Evolutionary conservation across 371 early-diverging fungal genomes (phyloP).

Genomic region (Nematocida parisii): DNA sequence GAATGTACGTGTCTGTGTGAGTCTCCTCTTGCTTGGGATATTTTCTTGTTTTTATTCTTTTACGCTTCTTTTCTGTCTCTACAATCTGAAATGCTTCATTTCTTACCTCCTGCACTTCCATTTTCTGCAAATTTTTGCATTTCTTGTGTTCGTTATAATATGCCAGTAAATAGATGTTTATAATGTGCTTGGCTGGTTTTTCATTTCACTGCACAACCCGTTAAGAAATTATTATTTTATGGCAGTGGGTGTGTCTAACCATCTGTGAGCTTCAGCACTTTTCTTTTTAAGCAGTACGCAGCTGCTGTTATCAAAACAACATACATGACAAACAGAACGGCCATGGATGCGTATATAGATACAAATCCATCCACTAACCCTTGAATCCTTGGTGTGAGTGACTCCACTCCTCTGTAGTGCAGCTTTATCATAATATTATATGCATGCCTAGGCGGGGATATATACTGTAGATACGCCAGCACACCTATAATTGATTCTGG

Average conservation of each 20-base stretch:
- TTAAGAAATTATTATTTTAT: background rate
- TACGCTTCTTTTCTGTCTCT: slow-evolving; percentile 13
- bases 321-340: slow-evolving; percentile 16
- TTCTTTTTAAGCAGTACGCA: slow-evolving; percentile 40
- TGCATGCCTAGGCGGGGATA: slow-evolving; percentile 60
- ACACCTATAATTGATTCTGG: slow-evolving; percentile 24
- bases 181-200: too few relatives aligned
- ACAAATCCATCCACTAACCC: slow-evolving; percentile 19
- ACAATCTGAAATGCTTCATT: slow-evolving; percentile 20
- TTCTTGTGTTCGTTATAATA: background rate
- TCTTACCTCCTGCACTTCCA: slow-evolving; percentile 45
- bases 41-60: slow-evolving; percentile 49
- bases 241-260: slow-evolving; percentile 1
- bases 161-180: too few relatives aligned
- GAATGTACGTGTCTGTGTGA: background rate
- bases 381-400: background rate
- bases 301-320: slow-evolving; percentile 27
- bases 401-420: slow-evolving; percentile 35
- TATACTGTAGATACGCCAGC: slow-evolving; percentile 52
- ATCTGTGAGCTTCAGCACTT: slow-evolving; percentile 23
- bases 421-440: slow-evolving; percentile 62
- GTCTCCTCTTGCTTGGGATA: background rate
- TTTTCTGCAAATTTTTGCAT: slow-evolving; percentile 44
- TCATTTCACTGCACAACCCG: too few relatives aligned
- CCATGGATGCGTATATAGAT: slow-evolving; percentile 20